A percentile compares a stretch with the other conserved stretches of the same genome.
Conservation (phyloP, 2,329 filamentous ascomycete genomes). For the Dothideomycetidae sp. region DNA sequence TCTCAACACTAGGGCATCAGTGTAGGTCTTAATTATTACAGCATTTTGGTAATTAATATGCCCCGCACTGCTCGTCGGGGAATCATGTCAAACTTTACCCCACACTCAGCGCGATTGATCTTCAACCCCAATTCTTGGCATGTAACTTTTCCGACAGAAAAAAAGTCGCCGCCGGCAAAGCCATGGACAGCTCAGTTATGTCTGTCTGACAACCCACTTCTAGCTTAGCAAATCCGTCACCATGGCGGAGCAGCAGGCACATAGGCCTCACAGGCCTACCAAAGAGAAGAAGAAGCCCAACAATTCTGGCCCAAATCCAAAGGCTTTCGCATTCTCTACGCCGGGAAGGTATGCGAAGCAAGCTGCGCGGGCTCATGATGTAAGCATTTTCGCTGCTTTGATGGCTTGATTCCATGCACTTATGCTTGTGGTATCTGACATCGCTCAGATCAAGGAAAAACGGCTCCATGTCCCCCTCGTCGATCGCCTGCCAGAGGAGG, state of each 20-base stretch:
- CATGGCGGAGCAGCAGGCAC: constrained; percentile 48
- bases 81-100: too few species aligned
- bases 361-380: constrained; percentile 58
- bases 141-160: not conserved
- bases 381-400: constrained; percentile 23
- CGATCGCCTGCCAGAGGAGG: constrained; percentile 88
- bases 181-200: too few species aligned
- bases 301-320: constrained; percentile 58
- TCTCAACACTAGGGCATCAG: too few species aligned
- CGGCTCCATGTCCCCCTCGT: constrained; percentile 90
- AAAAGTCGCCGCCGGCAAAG: not conserved
- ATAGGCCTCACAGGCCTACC: constrained; percentile 70
- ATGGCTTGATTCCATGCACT: not conserved
- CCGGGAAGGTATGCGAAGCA: constrained; percentile 68
- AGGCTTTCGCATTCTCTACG: constrained; percentile 74
- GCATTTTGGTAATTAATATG: too few species aligned
- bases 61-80: too few species aligned
- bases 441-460: constrained; percentile 75
- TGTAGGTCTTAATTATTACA: too few species aligned
- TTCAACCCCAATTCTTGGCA: not conserved
- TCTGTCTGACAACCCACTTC: too few species aligned
- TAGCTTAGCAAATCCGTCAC: not conserved
- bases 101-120: too few species aligned
- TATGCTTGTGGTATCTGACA: constrained; percentile 1
- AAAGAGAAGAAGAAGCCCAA: constrained; percentile 75